Conservation (phyloP, 371 early-diverging fungal genomes). For the Syncephalis plumigaleata region DNA sequence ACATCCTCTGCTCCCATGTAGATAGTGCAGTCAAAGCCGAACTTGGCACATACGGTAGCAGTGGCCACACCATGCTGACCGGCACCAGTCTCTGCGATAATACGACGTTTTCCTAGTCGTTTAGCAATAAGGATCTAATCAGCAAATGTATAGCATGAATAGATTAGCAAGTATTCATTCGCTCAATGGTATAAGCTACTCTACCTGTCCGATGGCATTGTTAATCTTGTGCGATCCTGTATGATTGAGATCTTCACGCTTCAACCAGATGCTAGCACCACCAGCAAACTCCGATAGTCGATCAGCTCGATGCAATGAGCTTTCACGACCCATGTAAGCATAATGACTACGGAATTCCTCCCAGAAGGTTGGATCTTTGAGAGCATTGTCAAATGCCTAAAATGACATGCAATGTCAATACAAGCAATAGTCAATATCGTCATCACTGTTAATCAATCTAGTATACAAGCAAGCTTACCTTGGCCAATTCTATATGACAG, state of each 20-base stretch:
- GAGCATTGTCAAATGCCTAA: constrained; percentile 55
- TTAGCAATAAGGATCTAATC: constrained; percentile 62
- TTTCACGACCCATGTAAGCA: constrained; percentile 82
- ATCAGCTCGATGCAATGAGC: constrained; percentile 69
- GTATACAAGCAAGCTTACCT: constrained; percentile 4
- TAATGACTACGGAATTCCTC: constrained; percentile 80
- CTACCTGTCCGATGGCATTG: constrained; percentile 84
- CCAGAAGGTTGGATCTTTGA: constrained; percentile 73
- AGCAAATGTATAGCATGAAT: constrained; percentile 2
- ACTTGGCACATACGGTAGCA: constrained; percentile 94
- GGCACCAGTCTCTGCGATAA: constrained; percentile 97
- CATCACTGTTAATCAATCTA: too few relatives aligned
- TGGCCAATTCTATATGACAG: constrained; percentile 77
- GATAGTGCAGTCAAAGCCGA: constrained; percentile 85
- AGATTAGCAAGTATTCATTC: background rate
- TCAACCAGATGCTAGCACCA: constrained; percentile 91
- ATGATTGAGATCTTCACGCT: constrained; percentile 96
- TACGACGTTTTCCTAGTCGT: constrained; percentile 87
- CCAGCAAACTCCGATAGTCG: constrained; percentile 59
- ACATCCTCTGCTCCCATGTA: constrained; percentile 97
- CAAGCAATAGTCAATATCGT: too few relatives aligned
- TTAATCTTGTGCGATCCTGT: constrained; percentile 98
- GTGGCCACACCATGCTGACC: constrained; percentile 98
- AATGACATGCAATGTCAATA: background rate
- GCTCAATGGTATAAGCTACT: constrained; percentile 5